Conservation (phyloP, 208 protist species). For the Endotrypanum monterogeii region DNA sequence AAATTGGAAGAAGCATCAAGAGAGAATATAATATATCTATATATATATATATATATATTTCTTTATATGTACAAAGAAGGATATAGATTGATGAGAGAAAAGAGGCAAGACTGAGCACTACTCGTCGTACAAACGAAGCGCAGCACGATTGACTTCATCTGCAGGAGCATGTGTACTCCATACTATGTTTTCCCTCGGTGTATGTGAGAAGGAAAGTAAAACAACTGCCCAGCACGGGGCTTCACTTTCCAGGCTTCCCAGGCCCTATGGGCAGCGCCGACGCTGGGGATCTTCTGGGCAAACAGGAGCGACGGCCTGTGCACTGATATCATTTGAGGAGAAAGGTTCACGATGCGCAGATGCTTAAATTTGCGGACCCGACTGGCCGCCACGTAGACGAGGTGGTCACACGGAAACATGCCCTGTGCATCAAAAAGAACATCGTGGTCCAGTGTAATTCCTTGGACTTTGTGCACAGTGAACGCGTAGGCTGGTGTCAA, state of each 20-base stretch:
- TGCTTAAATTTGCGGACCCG: constrained; percentile 75
- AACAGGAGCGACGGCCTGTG: constrained; percentile 69
- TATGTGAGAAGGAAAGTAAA: constrained; percentile 9
- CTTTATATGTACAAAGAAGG: no score
- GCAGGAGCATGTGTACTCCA: background rate
- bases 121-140: background rate
- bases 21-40: background rate
- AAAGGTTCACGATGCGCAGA: constrained; percentile 77
- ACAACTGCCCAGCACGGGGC: background rate
- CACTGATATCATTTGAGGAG: constrained; percentile 68
- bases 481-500: constrained; percentile 89
- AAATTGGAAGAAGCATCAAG: no score
- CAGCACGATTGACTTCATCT: background rate
- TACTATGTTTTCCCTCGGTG: background rate
- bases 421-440: constrained; percentile 74
- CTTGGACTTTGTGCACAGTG: constrained; percentile 92
- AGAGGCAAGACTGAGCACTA: background rate
- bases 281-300: constrained; percentile 33
- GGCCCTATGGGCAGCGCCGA: constrained; percentile 15
- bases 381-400: constrained; percentile 90
- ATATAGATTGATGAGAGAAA: background rate
- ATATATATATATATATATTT: background rate
- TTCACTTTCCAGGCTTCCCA: constrained; percentile 37
- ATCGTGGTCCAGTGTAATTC: constrained; percentile 69
- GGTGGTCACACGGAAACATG: constrained; percentile 84